phyloP scores from a whole-genome alignment of 768 basidiomycete genomes.

The Termitomyces sp. region DNA sequence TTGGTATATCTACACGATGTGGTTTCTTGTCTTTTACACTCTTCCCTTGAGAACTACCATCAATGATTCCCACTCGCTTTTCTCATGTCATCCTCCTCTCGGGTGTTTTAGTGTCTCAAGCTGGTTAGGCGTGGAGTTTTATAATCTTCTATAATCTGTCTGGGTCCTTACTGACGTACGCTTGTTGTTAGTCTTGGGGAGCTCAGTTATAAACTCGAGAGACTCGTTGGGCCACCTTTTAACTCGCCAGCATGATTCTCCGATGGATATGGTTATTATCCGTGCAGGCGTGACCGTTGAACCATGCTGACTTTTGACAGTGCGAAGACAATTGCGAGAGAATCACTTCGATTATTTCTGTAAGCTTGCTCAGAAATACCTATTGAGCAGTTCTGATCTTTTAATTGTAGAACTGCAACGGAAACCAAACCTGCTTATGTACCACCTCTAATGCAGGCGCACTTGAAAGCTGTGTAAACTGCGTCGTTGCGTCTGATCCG shows the following conservation, averaged over 20 bases:
- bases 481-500: conserved; percentile 15
- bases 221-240: background rate
- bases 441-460: conserved; percentile 15
- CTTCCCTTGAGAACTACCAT: background rate
- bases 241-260: background rate
- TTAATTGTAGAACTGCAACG: conserved; percentile 18
- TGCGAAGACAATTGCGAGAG: conserved; percentile 1
- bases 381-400: background rate
- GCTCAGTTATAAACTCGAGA: background rate
- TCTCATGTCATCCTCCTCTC: background rate
- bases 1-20: background rate
- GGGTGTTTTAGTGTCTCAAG: background rate
- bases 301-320: conserved; percentile 11
- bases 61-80: background rate
- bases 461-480: conserved; percentile 27
- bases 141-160: too few species aligned
- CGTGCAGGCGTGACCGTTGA: background rate
- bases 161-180: background rate
- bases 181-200: background rate
- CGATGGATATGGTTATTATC: background rate
- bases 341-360: background rate
- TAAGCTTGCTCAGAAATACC: background rate
- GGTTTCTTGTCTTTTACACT: background rate
- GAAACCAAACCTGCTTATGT: conserved; percentile 19
- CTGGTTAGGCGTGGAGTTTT: background rate